Base-by-base conservation (phyloP, 2,329 filamentous ascomycete genomes). In the Botrytis fabae region DNA sequence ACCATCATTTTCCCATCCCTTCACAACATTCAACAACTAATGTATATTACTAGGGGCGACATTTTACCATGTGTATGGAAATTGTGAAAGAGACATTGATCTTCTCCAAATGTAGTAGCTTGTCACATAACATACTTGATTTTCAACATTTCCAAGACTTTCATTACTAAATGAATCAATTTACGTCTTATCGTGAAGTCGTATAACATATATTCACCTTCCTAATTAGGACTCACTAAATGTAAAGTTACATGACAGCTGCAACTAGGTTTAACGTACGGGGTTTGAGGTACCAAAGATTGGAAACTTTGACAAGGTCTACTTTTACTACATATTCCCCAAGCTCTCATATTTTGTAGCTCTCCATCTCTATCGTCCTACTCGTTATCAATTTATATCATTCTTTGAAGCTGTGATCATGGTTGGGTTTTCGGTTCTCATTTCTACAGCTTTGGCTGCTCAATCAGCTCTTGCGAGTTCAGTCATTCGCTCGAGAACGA, bases 361-460 rank as follows among this genome's bases (percentile, higher is more conserved):
- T 5, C 32, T 28, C 40, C 25, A 40, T 57, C 16, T 57, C 40
- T 28, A 16, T 59, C 25, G 8, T 46, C 18, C 65, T 72, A 16
- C 32, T 40, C 44, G 48, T 44, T 38, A 28, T 60, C 42, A 42
- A 22, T 66, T 72, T 60, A 57, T 28, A 38, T 18, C 42, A 61
- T 72, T 35, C n/a, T 48, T 69, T 35, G 32, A 40, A 32, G 51
- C n/a, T 46, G 66, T 63, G 22, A 70, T 63, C 65, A 73, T 73
- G 71, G 65, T 70, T 44, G 71, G 66, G 20, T 48, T 70, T 46
- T 70, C 71, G 28, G 4, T 64, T 61, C 46, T 73, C 25, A 44
- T 73, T n/a, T 70, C 71, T 54, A 61, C 66, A 44, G 71, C 66
- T 73, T 70, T 71, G 42, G 70, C 71, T 59, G 71, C 66, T 70